A percentile compares a stretch with the other conserved stretches of the same genome.
Evolutionary conservation across 345 rosid genomes (phyloP).

Genomic region (Triadica sebifera): DNA sequence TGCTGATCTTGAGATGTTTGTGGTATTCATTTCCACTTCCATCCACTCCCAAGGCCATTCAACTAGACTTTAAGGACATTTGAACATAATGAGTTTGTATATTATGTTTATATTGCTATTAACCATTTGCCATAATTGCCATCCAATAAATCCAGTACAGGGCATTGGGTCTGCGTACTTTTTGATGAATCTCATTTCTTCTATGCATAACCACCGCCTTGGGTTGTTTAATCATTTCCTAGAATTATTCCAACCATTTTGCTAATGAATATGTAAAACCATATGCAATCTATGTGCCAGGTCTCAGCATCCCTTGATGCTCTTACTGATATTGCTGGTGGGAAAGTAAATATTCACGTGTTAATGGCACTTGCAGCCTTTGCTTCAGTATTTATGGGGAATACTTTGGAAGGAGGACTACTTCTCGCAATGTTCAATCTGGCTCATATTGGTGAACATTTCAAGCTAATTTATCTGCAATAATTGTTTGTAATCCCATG

Average conservation of each 20-base stretch:
- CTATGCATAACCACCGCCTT: not conserved
- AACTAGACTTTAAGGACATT: too few species aligned
- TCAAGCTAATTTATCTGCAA: not conserved
- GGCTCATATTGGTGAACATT: slow-evolving; percentile 80
- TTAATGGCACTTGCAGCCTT: slow-evolving; percentile 96
- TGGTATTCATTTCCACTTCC: too few species aligned
- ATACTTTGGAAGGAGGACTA: slow-evolving; percentile 88
- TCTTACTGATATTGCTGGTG: slow-evolving; percentile 77
- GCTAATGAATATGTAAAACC: not conserved
- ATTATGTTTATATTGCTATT: too few species aligned
- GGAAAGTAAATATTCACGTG: slow-evolving; percentile 91
- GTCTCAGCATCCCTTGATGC: slow-evolving; percentile 93
- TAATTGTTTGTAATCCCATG: not conserved
- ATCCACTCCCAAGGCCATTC: too few species aligned
- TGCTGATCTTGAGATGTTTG: too few species aligned
- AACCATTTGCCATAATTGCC: too few species aligned
- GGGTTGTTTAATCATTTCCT: slow-evolving; percentile 6
- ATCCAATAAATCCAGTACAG: too few species aligned
- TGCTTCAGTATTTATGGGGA: slow-evolving; percentile 95
- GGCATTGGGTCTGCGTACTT: too few species aligned
- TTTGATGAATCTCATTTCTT: not conserved
- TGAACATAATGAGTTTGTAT: too few species aligned
- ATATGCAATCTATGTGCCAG: slow-evolving; percentile 34
- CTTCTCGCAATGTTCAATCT: slow-evolving; percentile 97
- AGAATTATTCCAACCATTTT: not conserved